Conservation (phyloP, 768 basidiomycete species). For the Xerocomus spinulosus region DNA sequence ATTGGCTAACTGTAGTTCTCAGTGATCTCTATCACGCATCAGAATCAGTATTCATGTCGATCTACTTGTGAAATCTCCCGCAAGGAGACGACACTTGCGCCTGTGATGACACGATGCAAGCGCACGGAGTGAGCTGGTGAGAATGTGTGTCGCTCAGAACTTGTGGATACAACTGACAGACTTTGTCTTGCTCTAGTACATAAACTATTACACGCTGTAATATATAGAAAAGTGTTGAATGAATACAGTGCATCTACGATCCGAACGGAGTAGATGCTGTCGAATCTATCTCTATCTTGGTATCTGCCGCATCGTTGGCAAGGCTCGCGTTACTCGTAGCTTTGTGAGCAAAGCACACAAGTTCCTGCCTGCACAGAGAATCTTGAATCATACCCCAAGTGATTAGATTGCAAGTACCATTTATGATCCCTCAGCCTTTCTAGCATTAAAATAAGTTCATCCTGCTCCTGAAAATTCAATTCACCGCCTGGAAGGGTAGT, state of each 20-base stretch:
- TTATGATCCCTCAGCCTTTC: constrained; percentile 60
- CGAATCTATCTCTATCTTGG: constrained; percentile 67
- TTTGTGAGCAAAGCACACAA: constrained; percentile 47
- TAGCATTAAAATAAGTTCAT: constrained; percentile 66
- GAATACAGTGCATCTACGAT: constrained; percentile 23
- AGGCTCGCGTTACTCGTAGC: constrained; percentile 33
- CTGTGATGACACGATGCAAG: too few relatives aligned
- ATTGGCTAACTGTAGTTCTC: too few relatives aligned
- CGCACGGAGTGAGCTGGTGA: too few relatives aligned
- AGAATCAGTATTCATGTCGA: too few relatives aligned
- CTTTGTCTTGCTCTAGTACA: too few relatives aligned
- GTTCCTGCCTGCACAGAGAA: constrained; percentile 41
- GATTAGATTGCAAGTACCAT: constrained; percentile 7
- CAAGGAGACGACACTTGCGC: too few relatives aligned
- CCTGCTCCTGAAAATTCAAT: constrained; percentile 61
- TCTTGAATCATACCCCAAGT: neutral
- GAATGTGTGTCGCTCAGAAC: too few relatives aligned
- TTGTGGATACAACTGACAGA: too few relatives aligned
- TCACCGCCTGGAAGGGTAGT: constrained; percentile 66
- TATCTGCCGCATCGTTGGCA: constrained; percentile 23
- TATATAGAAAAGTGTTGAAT: too few relatives aligned
- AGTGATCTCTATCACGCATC: too few relatives aligned
- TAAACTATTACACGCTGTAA: too few relatives aligned
- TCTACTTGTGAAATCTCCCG: too few relatives aligned
- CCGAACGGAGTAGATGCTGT: constrained; percentile 65